A percentile compares a stretch with the other conserved stretches of the same genome.
These are phyloP conservation scores for Colletotrichum abscissum DNA, from an alignment of 2,329 filamentous ascomycete genomes.

Conservation along the genomic window DNA sequence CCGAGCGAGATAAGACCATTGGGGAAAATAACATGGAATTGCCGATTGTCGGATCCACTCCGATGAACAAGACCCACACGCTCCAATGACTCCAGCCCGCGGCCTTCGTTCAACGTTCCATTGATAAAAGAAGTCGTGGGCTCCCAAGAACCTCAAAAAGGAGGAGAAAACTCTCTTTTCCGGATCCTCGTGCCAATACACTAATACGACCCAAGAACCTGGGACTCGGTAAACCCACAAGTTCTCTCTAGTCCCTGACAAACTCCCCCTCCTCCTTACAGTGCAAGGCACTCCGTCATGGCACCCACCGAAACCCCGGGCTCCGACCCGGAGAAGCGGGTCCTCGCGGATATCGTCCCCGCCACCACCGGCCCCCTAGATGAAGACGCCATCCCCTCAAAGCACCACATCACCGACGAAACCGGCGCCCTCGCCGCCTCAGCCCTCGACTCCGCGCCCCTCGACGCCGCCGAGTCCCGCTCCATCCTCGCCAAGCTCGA, in stretches of 20 bases:
- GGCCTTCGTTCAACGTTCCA: neutral
- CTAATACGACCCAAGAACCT: neutral
- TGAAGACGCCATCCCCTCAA: constrained; percentile 9
- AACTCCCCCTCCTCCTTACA: neutral
- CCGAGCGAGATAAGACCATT: constrained; percentile 30
- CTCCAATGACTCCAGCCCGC: neutral
- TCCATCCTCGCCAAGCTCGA: constrained; percentile 16
- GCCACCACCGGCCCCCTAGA: constrained; percentile 7
- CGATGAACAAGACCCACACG: constrained; percentile 18
- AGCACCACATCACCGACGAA: constrained; percentile 31
- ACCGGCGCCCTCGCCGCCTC: constrained; percentile 25
- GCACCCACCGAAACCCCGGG: constrained; percentile 5
- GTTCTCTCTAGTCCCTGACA: neutral
- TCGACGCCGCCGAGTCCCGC: constrained; percentile 17
- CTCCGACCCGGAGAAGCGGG: constrained; percentile 31
- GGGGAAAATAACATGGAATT: neutral
- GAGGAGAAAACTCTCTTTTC: neutral
- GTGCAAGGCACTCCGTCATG: neutral
- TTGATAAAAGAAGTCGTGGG: constrained; percentile 16
- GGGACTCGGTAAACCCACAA: neutral
- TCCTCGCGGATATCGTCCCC: constrained; percentile 6
- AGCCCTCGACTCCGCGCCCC: constrained; percentile 12
- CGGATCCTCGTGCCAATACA: neutral
- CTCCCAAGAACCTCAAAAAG: neutral
- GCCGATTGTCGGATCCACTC: constrained; percentile 27